These are phyloP conservation scores for Leucosporidium creatinivorum DNA, from an alignment of 768 basidiomycete genomes.

Conservation along the genomic window DNA sequence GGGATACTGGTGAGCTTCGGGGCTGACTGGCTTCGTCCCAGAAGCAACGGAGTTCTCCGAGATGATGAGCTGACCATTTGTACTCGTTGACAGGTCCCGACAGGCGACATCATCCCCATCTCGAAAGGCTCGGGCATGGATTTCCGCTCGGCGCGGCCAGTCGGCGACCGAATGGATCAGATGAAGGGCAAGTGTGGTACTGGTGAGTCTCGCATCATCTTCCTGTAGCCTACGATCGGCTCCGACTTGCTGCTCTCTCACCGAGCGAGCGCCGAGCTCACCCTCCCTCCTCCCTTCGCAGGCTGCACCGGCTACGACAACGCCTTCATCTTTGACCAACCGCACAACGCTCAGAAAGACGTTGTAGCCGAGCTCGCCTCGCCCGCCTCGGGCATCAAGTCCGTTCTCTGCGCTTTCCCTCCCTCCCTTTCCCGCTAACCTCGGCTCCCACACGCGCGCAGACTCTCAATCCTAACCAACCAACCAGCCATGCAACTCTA, in stretches of 20 bases:
- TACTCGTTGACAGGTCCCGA: background rate
- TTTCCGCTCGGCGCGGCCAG: background rate
- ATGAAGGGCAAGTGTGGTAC: background rate
- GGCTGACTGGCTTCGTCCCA: too few species aligned
- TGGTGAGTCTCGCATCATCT: background rate
- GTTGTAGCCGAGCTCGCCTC: background rate
- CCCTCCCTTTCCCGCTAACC: too few species aligned
- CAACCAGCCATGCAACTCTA: constrained; percentile 18
- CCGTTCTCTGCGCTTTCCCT: background rate
- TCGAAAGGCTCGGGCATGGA: constrained; percentile 1
- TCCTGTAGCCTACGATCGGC: background rate
- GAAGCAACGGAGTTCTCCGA: too few species aligned
- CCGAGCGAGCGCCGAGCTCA: too few species aligned
- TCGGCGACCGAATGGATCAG: background rate
- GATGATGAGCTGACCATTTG: background rate
- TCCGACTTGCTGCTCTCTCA: too few species aligned
- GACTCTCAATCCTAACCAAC: constrained; percentile 4
- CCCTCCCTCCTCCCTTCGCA: background rate
- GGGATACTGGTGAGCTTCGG: background rate
- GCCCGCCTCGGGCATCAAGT: constrained; percentile 10
- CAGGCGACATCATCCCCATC: background rate
- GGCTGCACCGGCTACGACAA: constrained; percentile 15
- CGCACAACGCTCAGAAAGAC: background rate
- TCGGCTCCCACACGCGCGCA: background rate
- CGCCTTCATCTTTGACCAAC: background rate